Evolutionary conservation across 2,329 filamentous ascomycete genomes (phyloP).

Genomic region (Tolypocladium ovalisporum): DNA sequence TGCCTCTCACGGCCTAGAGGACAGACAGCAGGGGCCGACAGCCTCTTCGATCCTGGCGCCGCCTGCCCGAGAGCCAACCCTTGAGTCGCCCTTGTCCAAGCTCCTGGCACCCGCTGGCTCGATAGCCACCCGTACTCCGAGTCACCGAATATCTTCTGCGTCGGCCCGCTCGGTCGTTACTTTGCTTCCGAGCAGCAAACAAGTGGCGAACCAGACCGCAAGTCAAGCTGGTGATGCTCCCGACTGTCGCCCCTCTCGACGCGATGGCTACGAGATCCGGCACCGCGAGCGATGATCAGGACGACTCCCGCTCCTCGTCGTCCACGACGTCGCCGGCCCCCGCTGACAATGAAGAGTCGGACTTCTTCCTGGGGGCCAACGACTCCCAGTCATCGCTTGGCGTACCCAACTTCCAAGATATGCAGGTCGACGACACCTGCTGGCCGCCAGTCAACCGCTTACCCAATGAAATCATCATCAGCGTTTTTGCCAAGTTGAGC

Average conservation of each 20-base stretch:
- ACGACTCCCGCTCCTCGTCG: conserved; percentile 50
- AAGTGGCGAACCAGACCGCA: neutral
- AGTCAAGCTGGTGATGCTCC: conserved; percentile 4
- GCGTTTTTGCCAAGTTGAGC: conserved; percentile 77
- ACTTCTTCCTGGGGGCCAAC: conserved; percentile 82
- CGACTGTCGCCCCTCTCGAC: conserved; percentile 7
- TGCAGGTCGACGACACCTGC: conserved; percentile 58
- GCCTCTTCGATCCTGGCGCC: neutral
- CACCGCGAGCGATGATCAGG: conserved; percentile 21
- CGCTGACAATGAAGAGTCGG: conserved; percentile 80
- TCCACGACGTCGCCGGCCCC: conserved; percentile 66
- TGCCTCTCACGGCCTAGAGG: neutral
- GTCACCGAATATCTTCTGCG: neutral
- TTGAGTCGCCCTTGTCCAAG: neutral
- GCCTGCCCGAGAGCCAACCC: neutral
- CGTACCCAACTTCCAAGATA: conserved; percentile 65
- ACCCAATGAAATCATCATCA: conserved; percentile 89
- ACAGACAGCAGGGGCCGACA: neutral
- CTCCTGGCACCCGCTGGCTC: neutral
- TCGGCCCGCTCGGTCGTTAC: neutral
- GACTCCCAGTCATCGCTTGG: conserved; percentile 90
- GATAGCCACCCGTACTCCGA: neutral
- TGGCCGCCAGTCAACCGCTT: conserved; percentile 73
- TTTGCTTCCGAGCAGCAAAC: neutral
- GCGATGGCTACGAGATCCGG: conserved; percentile 10